These are phyloP conservation scores for Xerocomellus amylosporus DNA, from an alignment of 768 basidiomycete genomes.

Conservation along the genomic window DNA sequence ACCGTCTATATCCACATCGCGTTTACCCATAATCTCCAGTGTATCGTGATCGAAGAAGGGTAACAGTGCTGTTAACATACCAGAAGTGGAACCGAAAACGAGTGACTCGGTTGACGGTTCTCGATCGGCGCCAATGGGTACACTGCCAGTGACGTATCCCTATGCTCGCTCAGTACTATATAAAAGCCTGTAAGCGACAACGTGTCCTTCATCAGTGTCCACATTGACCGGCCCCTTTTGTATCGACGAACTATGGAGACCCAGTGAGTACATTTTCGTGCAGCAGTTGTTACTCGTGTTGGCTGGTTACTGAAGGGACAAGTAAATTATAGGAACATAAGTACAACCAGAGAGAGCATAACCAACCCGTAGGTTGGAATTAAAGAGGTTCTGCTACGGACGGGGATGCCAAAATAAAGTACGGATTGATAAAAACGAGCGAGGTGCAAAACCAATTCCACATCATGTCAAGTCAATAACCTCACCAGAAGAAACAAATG, in stretches of 20 bases:
- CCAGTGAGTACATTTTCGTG: not conserved
- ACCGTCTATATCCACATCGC: constrained; percentile 1
- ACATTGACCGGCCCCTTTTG: no score
- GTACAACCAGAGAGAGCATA: not conserved
- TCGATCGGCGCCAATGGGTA: not conserved
- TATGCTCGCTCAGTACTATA: not conserved
- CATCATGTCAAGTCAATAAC: constrained; percentile 33
- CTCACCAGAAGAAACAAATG: constrained; percentile 15
- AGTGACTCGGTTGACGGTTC: not conserved
- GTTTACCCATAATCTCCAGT: not conserved
- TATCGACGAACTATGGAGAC: not conserved
- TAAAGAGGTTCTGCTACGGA: not conserved
- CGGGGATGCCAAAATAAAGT: not conserved
- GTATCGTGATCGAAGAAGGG: not conserved
- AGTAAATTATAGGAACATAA: not conserved
- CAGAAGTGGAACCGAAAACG: not conserved
- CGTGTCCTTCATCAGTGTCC: not conserved
- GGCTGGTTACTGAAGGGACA: not conserved
- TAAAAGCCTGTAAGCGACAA: not conserved
- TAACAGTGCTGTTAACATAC: constrained; percentile 4
- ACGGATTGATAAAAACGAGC: not conserved
- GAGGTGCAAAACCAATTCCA: not conserved
- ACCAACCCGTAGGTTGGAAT: not conserved
- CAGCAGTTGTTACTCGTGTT: not conserved
- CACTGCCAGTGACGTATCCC: not conserved